Conservation (phyloP, 768 basidiomycete genomes). For the Macrocybe gigantea region DNA sequence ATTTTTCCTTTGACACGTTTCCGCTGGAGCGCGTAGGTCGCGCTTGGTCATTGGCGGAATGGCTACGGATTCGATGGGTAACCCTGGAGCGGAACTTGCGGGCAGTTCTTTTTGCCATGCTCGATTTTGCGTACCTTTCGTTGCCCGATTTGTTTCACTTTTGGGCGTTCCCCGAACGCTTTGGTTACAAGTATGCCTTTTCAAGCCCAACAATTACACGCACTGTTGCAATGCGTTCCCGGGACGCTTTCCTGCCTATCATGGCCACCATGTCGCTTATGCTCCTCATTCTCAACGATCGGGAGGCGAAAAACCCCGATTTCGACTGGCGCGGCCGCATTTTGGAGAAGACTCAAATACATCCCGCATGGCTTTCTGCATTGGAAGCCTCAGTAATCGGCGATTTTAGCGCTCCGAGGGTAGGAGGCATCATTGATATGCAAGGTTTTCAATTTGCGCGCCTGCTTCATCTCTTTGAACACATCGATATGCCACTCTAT, state of each 20-base stretch:
- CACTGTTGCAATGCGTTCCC: not conserved
- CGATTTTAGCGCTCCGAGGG: not conserved
- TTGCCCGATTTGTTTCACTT: slow-evolving; percentile 3
- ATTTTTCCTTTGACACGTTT: too few species aligned
- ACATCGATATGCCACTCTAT: not conserved
- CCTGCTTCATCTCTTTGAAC: not conserved
- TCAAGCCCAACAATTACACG: not conserved
- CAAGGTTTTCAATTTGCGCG: not conserved
- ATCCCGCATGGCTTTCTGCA: slow-evolving; percentile 6
- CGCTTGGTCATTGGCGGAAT: too few species aligned
- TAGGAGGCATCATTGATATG: slow-evolving; percentile 9
- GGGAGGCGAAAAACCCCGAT: not conserved
- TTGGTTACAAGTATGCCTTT: slow-evolving; percentile 1
- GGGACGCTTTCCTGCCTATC: slow-evolving; percentile 10
- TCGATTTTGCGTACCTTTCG: not conserved
- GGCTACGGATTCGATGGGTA: not conserved
- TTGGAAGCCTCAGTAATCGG: slow-evolving; percentile 7
- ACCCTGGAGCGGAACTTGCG: slow-evolving; percentile 4
- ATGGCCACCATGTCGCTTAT: slow-evolving; percentile 7
- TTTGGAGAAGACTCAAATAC: not conserved
- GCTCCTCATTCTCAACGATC: slow-evolving; percentile 1
- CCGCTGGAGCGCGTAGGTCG: too few species aligned
- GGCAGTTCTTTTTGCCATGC: slow-evolving; percentile 3
- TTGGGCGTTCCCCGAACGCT: slow-evolving; percentile 2
- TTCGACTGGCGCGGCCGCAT: slow-evolving; percentile 7